Evolutionary conservation across 2,329 filamentous ascomycete genomes (phyloP).

Genomic region (Acrocalymma vagum): DNA sequence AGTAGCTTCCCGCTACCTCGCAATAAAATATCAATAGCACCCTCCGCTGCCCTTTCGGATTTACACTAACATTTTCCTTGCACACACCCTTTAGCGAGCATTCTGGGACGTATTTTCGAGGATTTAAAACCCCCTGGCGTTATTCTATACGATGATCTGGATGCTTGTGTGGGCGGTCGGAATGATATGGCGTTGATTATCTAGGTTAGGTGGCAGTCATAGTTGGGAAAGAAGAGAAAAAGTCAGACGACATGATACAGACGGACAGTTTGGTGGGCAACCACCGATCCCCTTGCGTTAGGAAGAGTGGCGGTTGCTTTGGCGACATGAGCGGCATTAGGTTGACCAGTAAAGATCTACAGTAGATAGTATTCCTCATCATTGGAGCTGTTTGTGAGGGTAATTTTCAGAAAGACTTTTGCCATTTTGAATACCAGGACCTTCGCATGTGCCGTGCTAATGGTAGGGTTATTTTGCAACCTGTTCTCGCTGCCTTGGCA

Average conservation of each 20-base stretch:
- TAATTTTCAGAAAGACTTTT: neutral
- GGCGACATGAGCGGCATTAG: neutral
- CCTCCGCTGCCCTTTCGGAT: conserved; percentile 28
- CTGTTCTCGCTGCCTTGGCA: too few relatives aligned
- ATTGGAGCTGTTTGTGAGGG: conserved; percentile 12
- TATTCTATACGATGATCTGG: conserved; percentile 24
- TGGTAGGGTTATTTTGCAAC: too few relatives aligned
- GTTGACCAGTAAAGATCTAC: conserved; percentile 5
- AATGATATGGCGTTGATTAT: conserved; percentile 24
- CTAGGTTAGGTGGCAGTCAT: neutral
- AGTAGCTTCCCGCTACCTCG: neutral
- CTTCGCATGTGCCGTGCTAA: neutral
- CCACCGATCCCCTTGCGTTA: conserved; percentile 10
- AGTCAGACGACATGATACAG: neutral
- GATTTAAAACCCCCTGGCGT: conserved; percentile 26
- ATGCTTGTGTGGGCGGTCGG: conserved; percentile 22
- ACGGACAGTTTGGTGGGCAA: conserved; percentile 22
- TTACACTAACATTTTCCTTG: conserved; percentile 24
- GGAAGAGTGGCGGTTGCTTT: conserved; percentile 4
- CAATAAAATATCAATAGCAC: conserved; percentile 29
- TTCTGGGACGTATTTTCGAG: conserved; percentile 21
- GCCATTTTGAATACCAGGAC: conserved; percentile 1
- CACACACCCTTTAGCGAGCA: conserved; percentile 39
- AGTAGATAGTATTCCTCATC: conserved; percentile 30
- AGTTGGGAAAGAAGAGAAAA: neutral